Conservation (phyloP, 768 basidiomycete species). For the Tricholoma sp. region DNA sequence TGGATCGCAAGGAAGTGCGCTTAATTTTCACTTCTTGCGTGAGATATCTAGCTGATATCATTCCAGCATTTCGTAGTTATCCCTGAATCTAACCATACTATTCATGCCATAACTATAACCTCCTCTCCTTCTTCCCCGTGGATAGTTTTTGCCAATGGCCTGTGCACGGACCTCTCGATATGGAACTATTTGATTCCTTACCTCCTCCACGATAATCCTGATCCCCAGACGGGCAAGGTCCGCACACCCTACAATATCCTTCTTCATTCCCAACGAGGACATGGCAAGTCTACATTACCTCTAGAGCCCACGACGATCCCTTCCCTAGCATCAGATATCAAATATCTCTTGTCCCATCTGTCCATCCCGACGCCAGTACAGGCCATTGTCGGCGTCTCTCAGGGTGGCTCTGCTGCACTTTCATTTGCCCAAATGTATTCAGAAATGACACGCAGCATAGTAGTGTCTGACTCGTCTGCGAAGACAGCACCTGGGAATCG, state of each 20-base stretch:
- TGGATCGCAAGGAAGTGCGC: constrained; percentile 39
- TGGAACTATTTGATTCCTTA: constrained; percentile 41
- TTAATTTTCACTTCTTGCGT: not conserved
- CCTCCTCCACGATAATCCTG: constrained; percentile 23
- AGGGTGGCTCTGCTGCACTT: constrained; percentile 48
- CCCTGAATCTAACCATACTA: constrained; percentile 23
- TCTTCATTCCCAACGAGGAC: constrained; percentile 48
- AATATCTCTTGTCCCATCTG: constrained; percentile 28
- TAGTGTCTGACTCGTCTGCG: constrained; percentile 46
- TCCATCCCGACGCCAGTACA: constrained; percentile 34
- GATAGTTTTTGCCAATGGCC: constrained; percentile 47
- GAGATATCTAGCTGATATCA: not conserved
- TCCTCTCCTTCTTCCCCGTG: constrained; percentile 38
- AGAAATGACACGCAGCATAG: constrained; percentile 29
- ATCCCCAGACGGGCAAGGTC: constrained; percentile 12
- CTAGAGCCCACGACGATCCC: constrained; percentile 31
- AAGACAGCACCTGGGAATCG: constrained; percentile 41
- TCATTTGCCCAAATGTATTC: constrained; percentile 37
- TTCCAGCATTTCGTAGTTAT: constrained; percentile 35
- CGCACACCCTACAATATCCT: constrained; percentile 38
- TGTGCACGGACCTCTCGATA: constrained; percentile 43
- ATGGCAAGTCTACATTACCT: constrained; percentile 39
- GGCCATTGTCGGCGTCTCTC: constrained; percentile 47
- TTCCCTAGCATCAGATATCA: constrained; percentile 41
- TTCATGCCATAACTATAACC: constrained; percentile 39